Evolutionary conservation across 2,329 filamentous ascomycete genomes (phyloP), one percentile per base, ranked within the genome.

Genomic region (Aureobasidium subglaciale): DNA sequence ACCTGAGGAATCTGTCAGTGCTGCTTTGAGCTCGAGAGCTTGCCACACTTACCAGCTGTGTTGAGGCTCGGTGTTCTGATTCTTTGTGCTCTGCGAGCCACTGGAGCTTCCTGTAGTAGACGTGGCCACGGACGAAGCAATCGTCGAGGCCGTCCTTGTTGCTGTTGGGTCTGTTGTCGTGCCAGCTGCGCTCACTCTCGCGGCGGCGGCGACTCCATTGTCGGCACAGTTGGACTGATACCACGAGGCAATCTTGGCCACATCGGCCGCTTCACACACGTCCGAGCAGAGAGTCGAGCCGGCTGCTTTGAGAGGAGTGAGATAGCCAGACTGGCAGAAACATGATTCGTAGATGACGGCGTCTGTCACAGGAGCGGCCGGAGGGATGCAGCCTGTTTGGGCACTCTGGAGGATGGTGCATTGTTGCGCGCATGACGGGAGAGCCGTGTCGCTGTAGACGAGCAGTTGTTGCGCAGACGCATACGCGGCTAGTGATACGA

Each of bases 341-440:
- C 90, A 95, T 32, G 77, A 75, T 50, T 82, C 75, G 68, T 86
- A 88, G 40, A 75, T 78, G 18, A 69, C 64, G 37, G 78, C 68
- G 45, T 77, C 75, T 48, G 77, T 75, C 6, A 71, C 68, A 5
- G 78, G 68, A 22, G 72, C 76, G 4, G 79, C 80, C 9, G 74
- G 70, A 3, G 86, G 85, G 1, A 86, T 78, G 70, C 90, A 95
- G 59, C 76, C 82, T 42, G 79, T 79, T 65, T 90, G 87, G 57
- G 87, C 88, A 69, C 88, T 80, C 66, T 62, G 50, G 54, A 73
- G 65, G 45, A 66, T 56, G 15, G 62, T 57, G 57, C 71, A 73
- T 54, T 58, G 42, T 20, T 65, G 58, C 2, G 68, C 71, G 63
- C 71, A 73, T 4, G 59, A 30, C 6, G 71, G 71, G 1, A 73